A percentile compares a stretch with the other conserved stretches of the same genome.
Conservation (phyloP, 148 eudicot species). For the Mesembryanthemum crystallinum region DNA sequence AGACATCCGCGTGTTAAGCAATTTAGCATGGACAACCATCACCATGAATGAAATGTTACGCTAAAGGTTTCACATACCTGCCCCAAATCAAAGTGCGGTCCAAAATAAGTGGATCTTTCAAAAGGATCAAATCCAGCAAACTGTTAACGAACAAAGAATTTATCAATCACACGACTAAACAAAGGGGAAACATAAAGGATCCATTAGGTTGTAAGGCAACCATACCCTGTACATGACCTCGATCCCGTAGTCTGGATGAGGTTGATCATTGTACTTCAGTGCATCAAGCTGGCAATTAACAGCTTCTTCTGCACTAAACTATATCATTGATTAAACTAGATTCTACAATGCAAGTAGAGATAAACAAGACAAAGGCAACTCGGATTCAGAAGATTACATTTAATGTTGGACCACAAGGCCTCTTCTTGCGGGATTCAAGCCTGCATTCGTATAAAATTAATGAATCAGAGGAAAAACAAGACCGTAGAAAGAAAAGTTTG, state of each 20-base stretch:
- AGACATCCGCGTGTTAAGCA: background rate
- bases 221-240: conserved; percentile 96
- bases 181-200: conserved; percentile 3
- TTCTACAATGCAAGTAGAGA: background rate
- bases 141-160: conserved; percentile 33
- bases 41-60: background rate
- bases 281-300: conserved; percentile 88
- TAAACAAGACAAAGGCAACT: background rate
- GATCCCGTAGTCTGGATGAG: conserved; percentile 83
- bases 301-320: conserved; percentile 98
- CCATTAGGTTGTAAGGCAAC: background rate
- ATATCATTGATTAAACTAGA: conserved; percentile 33
- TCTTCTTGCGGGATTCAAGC: conserved; percentile 85
- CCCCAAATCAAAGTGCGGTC: conserved; percentile 94
- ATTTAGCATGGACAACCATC: background rate
- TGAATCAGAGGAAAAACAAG: conserved; percentile 6
- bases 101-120: conserved; percentile 92
- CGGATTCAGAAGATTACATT: conserved; percentile 44
- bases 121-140: conserved; percentile 99
- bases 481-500: background rate
- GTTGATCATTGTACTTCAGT: conserved; percentile 89
- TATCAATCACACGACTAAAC: background rate
- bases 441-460: conserved; percentile 34
- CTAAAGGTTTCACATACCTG: conserved; percentile 49
- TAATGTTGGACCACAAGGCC: conserved; percentile 84